Base-by-base conservation (phyloP, 2,329 filamentous ascomycete genomes). In the Trichoderma polysporum region DNA sequence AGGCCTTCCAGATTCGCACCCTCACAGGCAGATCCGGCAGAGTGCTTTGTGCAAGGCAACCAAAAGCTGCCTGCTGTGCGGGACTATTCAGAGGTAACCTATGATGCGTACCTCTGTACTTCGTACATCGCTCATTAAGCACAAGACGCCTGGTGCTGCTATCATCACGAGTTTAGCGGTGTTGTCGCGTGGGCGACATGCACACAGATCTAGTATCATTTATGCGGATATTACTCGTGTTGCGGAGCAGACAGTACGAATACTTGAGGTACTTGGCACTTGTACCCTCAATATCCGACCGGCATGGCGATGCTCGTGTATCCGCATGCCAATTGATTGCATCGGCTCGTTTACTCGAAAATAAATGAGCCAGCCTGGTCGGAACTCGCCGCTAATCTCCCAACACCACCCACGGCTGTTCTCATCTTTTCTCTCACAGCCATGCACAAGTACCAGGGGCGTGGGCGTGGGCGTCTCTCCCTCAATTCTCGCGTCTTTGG, bases 351-450 rank as follows among this genome's bases (percentile, higher is more conserved):
- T 35, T 19, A 54, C 35, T 54, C 29, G n/a, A 29, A 35, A 35
- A 35, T 33, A 19, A 54, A 54, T 54, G 50, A 54, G 50, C 31
- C 57, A 39, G 56, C 37, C 56, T 45, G 39, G 56, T 37, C 45
- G 57, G 31, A 60, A 60, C 41, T 49, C 41, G 57, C 50, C 53
- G 53, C 58, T 33, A 61, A 50, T 61, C 22, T 52, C 45, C 45
- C 45, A 60, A 13, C 39, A n/a, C 41, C 13, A 17, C 19, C 7
- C 3, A 15, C 19, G 17, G 33, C 6, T 19, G 9, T 35, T 12
- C 29, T 60, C 39, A 27, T 17, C 31, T 50, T n/a, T 10, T 25
- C n/a, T 22, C 31, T 49, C 27, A 25, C 31, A 22, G 41, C 57
- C 31, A 61, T 60, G 57, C 17, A 27, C 56, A 29, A 31, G 56